A percentile compares a stretch with the other conserved stretches of the same genome.
phyloP scores from a whole-genome alignment of 2,329 filamentous ascomycete genomes.

The Sordariomycetes sp. region DNA sequence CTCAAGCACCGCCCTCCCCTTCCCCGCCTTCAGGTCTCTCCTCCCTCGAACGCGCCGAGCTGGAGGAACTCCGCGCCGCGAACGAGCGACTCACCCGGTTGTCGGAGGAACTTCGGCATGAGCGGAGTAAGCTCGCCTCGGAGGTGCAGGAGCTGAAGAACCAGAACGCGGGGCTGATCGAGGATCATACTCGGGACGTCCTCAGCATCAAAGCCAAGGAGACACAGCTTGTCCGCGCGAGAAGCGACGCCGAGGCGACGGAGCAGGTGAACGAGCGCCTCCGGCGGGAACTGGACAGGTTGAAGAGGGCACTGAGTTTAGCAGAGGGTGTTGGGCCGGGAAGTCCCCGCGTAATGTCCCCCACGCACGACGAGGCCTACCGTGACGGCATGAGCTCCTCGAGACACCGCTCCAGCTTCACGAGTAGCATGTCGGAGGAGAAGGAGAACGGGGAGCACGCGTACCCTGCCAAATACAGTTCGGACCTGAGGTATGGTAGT shows the following conservation, averaged over 20 bases:
- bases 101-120: constrained; percentile 68
- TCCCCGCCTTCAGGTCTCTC: constrained; percentile 50
- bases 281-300: constrained; percentile 75
- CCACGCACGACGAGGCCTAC: constrained; percentile 44
- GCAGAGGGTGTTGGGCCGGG: constrained; percentile 36
- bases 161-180: constrained; percentile 90
- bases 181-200: constrained; percentile 91
- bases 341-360: constrained; percentile 33
- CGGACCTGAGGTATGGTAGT: constrained; percentile 36
- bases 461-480: constrained; percentile 38
- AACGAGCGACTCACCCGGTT: constrained; percentile 67
- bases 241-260: constrained; percentile 78
- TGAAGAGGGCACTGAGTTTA: constrained; percentile 73
- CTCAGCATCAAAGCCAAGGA: constrained; percentile 97
- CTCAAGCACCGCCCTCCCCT: constrained; percentile 27
- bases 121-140: constrained; percentile 68
- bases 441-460: constrained; percentile 55
- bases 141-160: constrained; percentile 93
- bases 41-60: constrained; percentile 76
- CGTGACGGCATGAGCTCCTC: constrained; percentile 30
- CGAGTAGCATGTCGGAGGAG: constrained; percentile 58
- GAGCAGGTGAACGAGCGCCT: constrained; percentile 78
- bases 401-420: constrained; percentile 45
- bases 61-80: constrained; percentile 75
- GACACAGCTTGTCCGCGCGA: constrained; percentile 84